Percentiles rank a stretch among this genome's conserved stretches.
These are phyloP conservation scores for Hansenula sp. DNA, from an alignment of 1,139 yeast genomes.

Conservation along the genomic window DNA sequence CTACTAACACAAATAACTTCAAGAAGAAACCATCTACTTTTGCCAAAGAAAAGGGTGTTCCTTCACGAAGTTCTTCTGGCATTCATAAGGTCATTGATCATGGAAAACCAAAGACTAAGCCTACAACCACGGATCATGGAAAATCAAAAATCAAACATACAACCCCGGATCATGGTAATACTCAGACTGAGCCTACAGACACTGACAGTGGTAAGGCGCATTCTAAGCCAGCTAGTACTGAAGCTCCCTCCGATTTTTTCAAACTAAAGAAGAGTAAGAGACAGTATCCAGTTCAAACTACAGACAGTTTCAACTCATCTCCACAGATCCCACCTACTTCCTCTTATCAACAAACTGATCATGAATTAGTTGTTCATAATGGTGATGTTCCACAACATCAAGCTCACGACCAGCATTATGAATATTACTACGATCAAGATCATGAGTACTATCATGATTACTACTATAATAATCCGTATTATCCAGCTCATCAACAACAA, in stretches of 20 bases:
- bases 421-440: background rate
- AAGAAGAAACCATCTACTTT: background rate
- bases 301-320: background rate
- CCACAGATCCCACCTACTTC: background rate
- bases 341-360: background rate
- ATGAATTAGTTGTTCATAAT: background rate
- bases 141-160: too few relatives aligned
- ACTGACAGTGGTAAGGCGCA: too few relatives aligned
- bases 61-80: too few relatives aligned
- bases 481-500: background rate
- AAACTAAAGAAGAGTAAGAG: slow-evolving; percentile 13
- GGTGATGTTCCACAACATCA: background rate
- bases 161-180: background rate
- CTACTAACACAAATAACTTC: too few relatives aligned
- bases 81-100: background rate
- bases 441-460: background rate
- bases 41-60: background rate
- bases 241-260: slow-evolving; percentile 2
- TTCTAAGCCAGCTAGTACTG: too few relatives aligned
- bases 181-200: too few relatives aligned
- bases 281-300: background rate
- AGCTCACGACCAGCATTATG: background rate
- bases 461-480: background rate
- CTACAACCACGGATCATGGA: background rate
- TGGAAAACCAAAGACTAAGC: background rate